A percentile compares a stretch with the other conserved stretches of the same genome.
Evolutionary conservation across 441 rosid genomes (phyloP).

Genomic region (Gossypium schwendimanii): DNA sequence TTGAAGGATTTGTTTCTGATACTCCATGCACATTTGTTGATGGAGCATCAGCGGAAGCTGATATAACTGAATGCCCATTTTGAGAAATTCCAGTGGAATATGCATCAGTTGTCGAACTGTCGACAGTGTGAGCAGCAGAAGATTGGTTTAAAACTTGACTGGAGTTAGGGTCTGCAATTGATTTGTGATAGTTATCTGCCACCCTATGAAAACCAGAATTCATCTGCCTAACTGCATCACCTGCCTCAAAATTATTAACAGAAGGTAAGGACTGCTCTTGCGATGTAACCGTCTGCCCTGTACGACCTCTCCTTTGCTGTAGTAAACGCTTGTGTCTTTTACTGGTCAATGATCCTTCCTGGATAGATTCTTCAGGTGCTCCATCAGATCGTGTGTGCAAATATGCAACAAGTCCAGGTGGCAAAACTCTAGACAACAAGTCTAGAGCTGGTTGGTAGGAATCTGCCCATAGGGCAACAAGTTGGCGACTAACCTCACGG

Average conservation of each 20-base stretch:
- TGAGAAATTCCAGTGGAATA: slow-evolving; percentile 41
- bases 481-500: slow-evolving; percentile 94
- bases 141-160: slow-evolving; percentile 37
- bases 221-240: slow-evolving; percentile 45
- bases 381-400: slow-evolving; percentile 84
- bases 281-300: slow-evolving; percentile 47
- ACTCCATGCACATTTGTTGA: slow-evolving; percentile 36
- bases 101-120: slow-evolving; percentile 38
- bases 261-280: slow-evolving; percentile 58
- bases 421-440: slow-evolving; percentile 83
- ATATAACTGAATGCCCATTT: slow-evolving; percentile 38
- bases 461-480: slow-evolving; percentile 99
- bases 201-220: slow-evolving; percentile 37
- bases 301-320: slow-evolving; percentile 82
- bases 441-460: slow-evolving; percentile 97
- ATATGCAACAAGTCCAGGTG: slow-evolving; percentile 99
- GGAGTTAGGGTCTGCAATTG: slow-evolving; percentile 38
- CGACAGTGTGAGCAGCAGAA: slow-evolving; percentile 38
- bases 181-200: slow-evolving; percentile 44
- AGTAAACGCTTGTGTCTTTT: slow-evolving; percentile 83
- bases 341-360: slow-evolving; percentile 69
- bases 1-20: slow-evolving; percentile 42
- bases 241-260: slow-evolving; percentile 49
- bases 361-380: slow-evolving; percentile 48
- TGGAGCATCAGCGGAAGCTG: slow-evolving; percentile 35